Conservation (phyloP, 345 rosid genomes). For the Zanthoxylum bungeanum region DNA sequence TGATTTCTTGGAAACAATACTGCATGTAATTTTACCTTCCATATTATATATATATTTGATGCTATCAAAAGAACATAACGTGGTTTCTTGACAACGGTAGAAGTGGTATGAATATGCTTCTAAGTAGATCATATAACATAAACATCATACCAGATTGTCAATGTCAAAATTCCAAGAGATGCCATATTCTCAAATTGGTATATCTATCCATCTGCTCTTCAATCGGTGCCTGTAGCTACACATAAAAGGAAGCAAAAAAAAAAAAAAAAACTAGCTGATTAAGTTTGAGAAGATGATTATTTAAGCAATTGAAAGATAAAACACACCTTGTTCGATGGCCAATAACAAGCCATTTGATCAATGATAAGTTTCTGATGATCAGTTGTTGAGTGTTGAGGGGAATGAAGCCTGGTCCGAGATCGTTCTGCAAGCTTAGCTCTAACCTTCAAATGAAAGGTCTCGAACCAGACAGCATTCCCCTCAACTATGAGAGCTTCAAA, state of each 20-base stretch:
- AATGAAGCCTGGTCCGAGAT: no score
- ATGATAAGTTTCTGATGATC: no score
- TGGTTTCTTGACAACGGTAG: not conserved
- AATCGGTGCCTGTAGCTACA: not conserved
- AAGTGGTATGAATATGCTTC: not conserved
- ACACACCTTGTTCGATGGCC: no score
- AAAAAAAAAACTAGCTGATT: not conserved
- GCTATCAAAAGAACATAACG: not conserved
- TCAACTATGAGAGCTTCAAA: constrained; percentile 30
- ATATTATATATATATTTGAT: not conserved
- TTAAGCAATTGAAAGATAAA: not conserved
- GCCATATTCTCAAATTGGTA: not conserved
- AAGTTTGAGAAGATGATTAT: not conserved
- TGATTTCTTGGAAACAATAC: not conserved
- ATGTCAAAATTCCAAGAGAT: not conserved
- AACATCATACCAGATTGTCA: not conserved
- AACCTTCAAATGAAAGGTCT: constrained; percentile 51
- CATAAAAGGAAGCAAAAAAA: not conserved
- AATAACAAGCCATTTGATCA: constrained; percentile 3
- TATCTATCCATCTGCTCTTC: not conserved
- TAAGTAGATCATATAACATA: not conserved
- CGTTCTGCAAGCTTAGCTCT: no score
- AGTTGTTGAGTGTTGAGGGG: no score
- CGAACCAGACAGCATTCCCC: constrained; percentile 72
- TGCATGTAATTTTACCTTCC: not conserved